These are phyloP conservation scores for Podila clonocystis DNA, from an alignment of 192 early-diverging fungal genomes.

Conservation along the genomic window DNA sequence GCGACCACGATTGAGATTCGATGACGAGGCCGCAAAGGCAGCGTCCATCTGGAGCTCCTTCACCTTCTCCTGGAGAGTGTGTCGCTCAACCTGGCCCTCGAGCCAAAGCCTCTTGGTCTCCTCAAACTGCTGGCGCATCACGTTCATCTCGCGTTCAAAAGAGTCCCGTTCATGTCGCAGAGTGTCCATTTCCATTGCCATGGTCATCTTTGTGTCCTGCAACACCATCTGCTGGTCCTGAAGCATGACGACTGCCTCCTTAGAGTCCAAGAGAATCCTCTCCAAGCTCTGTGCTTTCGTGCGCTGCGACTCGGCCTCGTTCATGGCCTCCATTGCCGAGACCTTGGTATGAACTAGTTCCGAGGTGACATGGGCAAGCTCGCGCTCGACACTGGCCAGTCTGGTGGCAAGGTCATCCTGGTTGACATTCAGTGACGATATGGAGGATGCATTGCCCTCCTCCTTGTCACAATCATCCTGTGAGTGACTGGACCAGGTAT, in stretches of 20 bases:
- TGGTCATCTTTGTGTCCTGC: conserved; percentile 35
- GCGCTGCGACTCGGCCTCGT: conserved; percentile 39
- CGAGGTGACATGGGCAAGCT: conserved; percentile 33
- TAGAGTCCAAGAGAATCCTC: conserved; percentile 33
- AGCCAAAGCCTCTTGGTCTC: conserved; percentile 39
- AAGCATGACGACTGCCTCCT: conserved; percentile 38
- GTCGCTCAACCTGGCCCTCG: conserved; percentile 38
- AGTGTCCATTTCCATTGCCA: conserved; percentile 37
- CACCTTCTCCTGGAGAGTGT: conserved; percentile 43
- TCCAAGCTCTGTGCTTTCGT: conserved; percentile 30
- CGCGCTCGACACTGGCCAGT: conserved; percentile 23
- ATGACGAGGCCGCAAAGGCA: conserved; percentile 19
- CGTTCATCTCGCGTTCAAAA: conserved; percentile 28
- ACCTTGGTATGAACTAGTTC: conserved; percentile 45
- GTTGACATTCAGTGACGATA: conserved; percentile 34
- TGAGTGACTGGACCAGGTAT: conserved; percentile 37
- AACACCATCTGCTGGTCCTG: conserved; percentile 48
- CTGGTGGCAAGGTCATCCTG: conserved; percentile 36
- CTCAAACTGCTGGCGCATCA: conserved; percentile 43
- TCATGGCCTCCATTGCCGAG: conserved; percentile 49
- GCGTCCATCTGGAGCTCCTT: conserved; percentile 51
- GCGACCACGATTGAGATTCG: conserved; percentile 17
- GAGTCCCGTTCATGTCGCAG: conserved; percentile 26
- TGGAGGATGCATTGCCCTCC: conserved; percentile 10
- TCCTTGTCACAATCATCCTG: conserved; percentile 23